These are phyloP conservation scores for Tricholoma saponaceum DNA, from an alignment of 768 basidiomycete species.

Conservation along the genomic window DNA sequence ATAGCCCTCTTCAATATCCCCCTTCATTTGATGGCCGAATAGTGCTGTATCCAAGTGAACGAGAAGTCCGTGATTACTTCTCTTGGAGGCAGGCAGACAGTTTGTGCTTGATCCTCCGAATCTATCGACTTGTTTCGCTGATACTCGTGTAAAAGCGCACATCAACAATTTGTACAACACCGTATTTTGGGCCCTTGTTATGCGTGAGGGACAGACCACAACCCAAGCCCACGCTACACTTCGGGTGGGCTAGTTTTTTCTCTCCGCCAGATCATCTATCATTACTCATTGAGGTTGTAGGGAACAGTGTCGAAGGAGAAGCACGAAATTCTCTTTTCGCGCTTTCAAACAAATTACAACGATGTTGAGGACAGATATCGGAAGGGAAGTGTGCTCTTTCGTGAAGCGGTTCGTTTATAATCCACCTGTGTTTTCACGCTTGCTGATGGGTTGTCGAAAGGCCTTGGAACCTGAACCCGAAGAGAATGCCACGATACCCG, in stretches of 20 bases:
- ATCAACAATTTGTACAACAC: constrained; percentile 99
- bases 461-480: neutral
- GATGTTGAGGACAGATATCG: constrained; percentile 63
- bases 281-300: constrained; percentile 33
- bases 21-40: constrained; percentile 93
- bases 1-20: constrained; percentile 68
- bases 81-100: constrained; percentile 96
- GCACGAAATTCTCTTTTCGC: constrained; percentile 83
- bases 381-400: constrained; percentile 83
- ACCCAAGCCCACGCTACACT: constrained; percentile 80
- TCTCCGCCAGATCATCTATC: neutral
- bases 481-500: neutral
- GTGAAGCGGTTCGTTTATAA: constrained; percentile 45
- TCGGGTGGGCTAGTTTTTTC: constrained; percentile 39
- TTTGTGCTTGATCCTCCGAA: constrained; percentile 34
- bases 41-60: constrained; percentile 70
- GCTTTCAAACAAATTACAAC: constrained; percentile 89
- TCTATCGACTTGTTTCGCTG: neutral
- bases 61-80: constrained; percentile 86
- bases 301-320: constrained; percentile 88
- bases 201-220: constrained; percentile 72
- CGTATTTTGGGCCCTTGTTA: constrained; percentile 89
- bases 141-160: constrained; percentile 58
- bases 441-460: neutral
- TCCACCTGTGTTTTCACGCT: neutral